phyloP scores from a whole-genome alignment of 805 yeast species.

The Wickerhamiella galacta region DNA sequence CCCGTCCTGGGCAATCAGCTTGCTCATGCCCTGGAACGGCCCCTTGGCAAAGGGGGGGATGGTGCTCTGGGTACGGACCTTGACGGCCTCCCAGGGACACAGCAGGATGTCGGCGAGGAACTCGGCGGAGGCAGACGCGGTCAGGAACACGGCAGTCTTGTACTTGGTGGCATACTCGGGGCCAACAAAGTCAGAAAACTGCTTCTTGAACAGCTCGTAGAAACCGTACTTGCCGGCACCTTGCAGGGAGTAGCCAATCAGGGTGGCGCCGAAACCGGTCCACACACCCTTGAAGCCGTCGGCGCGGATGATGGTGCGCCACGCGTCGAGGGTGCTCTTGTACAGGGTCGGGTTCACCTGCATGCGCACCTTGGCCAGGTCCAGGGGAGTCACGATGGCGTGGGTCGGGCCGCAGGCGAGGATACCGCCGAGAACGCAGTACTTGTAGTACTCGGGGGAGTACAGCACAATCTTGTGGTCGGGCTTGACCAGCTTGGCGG shows the following conservation, averaged over 20 bases:
- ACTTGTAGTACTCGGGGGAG: slow-evolving; percentile 46
- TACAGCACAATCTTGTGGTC: slow-evolving; percentile 32
- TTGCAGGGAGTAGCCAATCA: slow-evolving; percentile 83
- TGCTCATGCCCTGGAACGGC: slow-evolving; percentile 48
- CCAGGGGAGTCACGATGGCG: slow-evolving; percentile 82
- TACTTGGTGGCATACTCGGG: slow-evolving; percentile 40
- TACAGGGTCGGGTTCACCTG: slow-evolving; percentile 70
- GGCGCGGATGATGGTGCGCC: slow-evolving; percentile 50
- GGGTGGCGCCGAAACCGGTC: slow-evolving; percentile 86
- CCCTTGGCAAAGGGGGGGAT: slow-evolving; percentile 65
- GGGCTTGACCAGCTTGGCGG: slow-evolving; percentile 20
- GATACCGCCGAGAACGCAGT: slow-evolving; percentile 66
- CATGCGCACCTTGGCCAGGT: slow-evolving; percentile 81
- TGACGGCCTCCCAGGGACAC: slow-evolving; percentile 91
- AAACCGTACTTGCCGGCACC: slow-evolving; percentile 97
- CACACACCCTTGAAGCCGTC: slow-evolving; percentile 64
- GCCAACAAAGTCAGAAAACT: slow-evolving; percentile 53
- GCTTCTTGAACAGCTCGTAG: slow-evolving; percentile 78
- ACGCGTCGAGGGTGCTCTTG: slow-evolving; percentile 66
- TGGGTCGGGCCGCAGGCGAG: slow-evolving; percentile 94
- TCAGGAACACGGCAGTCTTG: slow-evolving; percentile 58
- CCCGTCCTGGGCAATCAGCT: slow-evolving; percentile 53
- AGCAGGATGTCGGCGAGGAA: slow-evolving; percentile 76
- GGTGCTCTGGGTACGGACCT: slow-evolving; percentile 86
- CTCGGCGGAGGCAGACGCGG: slow-evolving; percentile 88